Evolutionary conservation across 2,329 filamentous ascomycete species (phyloP), one percentile per base, ranked within the genome.

Genomic region (Knufia fluminis): DNA sequence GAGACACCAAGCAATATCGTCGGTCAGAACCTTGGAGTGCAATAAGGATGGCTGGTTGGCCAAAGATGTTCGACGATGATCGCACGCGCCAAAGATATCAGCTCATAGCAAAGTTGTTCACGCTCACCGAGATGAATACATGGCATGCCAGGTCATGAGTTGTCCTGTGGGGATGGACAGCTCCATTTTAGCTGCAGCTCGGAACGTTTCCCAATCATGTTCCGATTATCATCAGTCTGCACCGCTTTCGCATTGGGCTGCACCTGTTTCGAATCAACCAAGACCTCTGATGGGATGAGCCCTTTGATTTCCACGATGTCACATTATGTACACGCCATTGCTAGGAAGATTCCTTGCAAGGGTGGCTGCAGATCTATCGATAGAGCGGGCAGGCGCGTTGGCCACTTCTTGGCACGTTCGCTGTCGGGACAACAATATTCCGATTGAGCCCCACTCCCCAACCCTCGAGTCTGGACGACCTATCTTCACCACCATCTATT

Each of bases 1-100:
- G 45, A 38, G 45, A 48, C 45, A 48, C 32, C 22, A 26, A 22
- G 16, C 33, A 48, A 48, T 26, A 12, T 39, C 22, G 14, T 14
- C 17, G 3, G 9, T 16, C 6, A 39, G 45, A 17, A 28, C n/a
- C 23, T 19, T 16, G 4, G 3, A 4, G 4, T 31, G 20, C 7
- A 16, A 39, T 23, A 48, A 28, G 14, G 22, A 31, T 39, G 45
- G 45, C 45, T 48, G 45, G 45, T 28, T 14, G 28, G 6, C 16
- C 28, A n/a, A n/a, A n/a, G n/a, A n/a, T n/a, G n/a, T n/a, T n/a
- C n/a, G n/a, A n/a, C n/a, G n/a, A n/a, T n/a, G n/a, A n/a, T n/a
- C n/a, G n/a, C n/a, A n/a, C n/a, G n/a, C n/a, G n/a, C n/a, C n/a
- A n/a, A n/a, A n/a, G n/a, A n/a, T n/a, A n/a, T n/a, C n/a, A n/a